These are phyloP conservation scores for Kwoniella europaea DNA, from an alignment of 768 basidiomycete genomes.

Conservation along the genomic window DNA sequence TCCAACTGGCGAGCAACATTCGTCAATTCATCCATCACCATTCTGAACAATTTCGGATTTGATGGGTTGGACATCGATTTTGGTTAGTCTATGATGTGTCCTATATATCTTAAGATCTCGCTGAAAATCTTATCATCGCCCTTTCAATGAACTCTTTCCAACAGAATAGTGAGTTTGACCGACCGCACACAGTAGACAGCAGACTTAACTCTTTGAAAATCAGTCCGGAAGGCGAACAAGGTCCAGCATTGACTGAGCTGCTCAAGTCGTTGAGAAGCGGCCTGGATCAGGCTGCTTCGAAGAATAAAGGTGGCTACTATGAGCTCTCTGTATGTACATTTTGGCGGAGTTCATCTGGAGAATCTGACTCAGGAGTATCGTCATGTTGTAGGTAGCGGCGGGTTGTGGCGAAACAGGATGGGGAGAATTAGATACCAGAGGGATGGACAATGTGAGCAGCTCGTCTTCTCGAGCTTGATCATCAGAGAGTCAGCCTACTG, in stretches of 20 bases:
- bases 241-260: slow-evolving; percentile 11
- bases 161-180: slow-evolving; percentile 9
- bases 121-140: too few relatives aligned
- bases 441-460: slow-evolving; percentile 71
- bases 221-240: slow-evolving; percentile 9
- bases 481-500: too few relatives aligned
- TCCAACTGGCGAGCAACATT: slow-evolving; percentile 72
- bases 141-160: too few relatives aligned
- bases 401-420: slow-evolving; percentile 86
- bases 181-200: too few relatives aligned
- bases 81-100: neutral
- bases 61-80: slow-evolving; percentile 65
- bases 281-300: slow-evolving; percentile 6
- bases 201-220: neutral
- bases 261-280: slow-evolving; percentile 1
- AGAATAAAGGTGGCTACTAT: slow-evolving; percentile 6
- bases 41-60: slow-evolving; percentile 87
- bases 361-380: neutral
- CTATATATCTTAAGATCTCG: neutral
- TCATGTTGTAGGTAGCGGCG: slow-evolving; percentile 74
- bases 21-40: slow-evolving; percentile 72
- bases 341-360: neutral
- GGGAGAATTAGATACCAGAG: slow-evolving; percentile 73
- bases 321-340: slow-evolving; percentile 12
- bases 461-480: too few relatives aligned